Base-by-base conservation (phyloP, 805 yeast genomes). In the Metschnikowia aberdeeniae region DNA sequence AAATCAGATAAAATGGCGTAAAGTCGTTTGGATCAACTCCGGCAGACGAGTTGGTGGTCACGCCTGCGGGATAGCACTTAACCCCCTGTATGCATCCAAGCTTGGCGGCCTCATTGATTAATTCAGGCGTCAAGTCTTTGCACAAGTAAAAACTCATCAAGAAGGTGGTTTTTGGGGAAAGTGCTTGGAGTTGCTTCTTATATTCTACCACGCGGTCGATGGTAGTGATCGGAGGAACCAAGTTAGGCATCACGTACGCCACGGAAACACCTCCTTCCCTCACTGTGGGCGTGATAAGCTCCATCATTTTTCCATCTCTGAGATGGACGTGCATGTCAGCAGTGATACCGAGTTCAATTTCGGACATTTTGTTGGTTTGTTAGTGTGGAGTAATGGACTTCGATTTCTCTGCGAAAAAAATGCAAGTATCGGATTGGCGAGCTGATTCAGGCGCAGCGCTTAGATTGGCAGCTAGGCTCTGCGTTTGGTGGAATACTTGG, bases 61-160 rank as follows among this genome's bases (percentile, higher is more conserved):
- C 99, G 36, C 99, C 99, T 1, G 98, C 97, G 34, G 99, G 99
- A 64, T 93, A 93, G 63, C 96, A 89, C 65, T 93, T 93, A 54
- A 93, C 88, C 45, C 99, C 99, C 27, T 81, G 74, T 44, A 92
- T 81, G 32, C 80, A 81, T 1, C 82, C 82, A 13, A 67, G 58
- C 44, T 72, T 61, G 6, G 90, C 95, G 30, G 97, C 98, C 51
- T 80, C 77, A 44, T 78, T 81, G 45, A 93, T 83, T 34, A 89
- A 70, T 53, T 87, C 95, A 0, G 98, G 97, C 1, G 96, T 88
- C 52, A 93, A 70, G 0, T 81, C 86, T 44, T 77, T 80, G 42
- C 85, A 78, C 34, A 93, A 74, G 57, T 93, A 93, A 52, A 92
- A 81, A 11, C 96, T 82, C 97, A 93, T 92, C 55, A 90, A 72